A percentile compares a stretch with the other conserved stretches of the same genome.
These are phyloP conservation scores for Alloteropsis angusta DNA, from an alignment of 202 grass and related monocot genomes.

Conservation along the genomic window DNA sequence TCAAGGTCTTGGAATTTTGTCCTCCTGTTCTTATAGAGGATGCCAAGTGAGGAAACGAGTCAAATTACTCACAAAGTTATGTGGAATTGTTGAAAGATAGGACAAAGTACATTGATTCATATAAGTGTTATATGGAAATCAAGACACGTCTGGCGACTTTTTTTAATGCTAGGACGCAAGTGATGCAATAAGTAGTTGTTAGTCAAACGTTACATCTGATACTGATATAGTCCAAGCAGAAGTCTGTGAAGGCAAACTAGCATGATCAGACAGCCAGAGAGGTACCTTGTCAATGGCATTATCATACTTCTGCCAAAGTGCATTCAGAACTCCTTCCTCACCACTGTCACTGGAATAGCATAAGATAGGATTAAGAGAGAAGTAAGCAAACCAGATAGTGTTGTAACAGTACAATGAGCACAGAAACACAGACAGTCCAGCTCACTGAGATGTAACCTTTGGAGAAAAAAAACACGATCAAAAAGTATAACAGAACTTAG, in stretches of 20 bases:
- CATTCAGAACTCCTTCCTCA: slow-evolving; percentile 63
- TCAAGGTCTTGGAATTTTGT: not conserved
- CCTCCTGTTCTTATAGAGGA: slow-evolving; percentile 5
- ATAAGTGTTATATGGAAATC: not conserved
- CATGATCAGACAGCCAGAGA: not conserved
- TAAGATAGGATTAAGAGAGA: not conserved
- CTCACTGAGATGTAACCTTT: not conserved
- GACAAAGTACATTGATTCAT: not conserved
- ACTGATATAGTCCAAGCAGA: slow-evolving; percentile 1
- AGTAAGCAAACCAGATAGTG: not conserved
- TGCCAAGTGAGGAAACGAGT: not conserved
- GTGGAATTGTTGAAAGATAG: not conserved
- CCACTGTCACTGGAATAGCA: slow-evolving; percentile 46
- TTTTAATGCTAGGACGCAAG: not conserved
- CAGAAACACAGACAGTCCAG: not conserved
- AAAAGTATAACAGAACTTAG: not conserved
- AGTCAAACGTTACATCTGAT: slow-evolving; percentile 1
- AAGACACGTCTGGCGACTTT: not conserved
- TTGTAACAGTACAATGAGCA: not conserved
- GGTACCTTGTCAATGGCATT: slow-evolving; percentile 85
- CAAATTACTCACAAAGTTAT: slow-evolving; percentile 1
- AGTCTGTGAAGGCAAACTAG: not conserved
- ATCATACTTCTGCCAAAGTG: slow-evolving; percentile 88
- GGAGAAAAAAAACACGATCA: not conserved
- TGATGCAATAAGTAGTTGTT: not conserved